These are phyloP conservation scores for Grosmannia huntii DNA, from an alignment of 2,329 filamentous ascomycete genomes.

Conservation along the genomic window DNA sequence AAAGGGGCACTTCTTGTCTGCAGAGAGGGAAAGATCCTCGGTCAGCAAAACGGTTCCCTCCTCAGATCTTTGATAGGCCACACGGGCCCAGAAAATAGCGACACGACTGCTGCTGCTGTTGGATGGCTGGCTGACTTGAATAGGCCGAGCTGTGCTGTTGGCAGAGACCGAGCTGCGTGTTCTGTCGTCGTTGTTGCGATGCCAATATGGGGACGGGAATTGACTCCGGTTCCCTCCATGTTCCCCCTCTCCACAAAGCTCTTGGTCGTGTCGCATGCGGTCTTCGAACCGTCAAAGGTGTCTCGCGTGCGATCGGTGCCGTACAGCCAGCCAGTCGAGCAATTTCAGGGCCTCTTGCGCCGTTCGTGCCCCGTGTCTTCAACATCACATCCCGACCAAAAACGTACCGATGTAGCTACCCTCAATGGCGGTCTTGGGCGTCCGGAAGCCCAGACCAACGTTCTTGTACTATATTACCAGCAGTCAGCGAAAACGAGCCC, in stretches of 20 bases:
- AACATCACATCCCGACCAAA: background rate
- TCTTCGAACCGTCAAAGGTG: background rate
- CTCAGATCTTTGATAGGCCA: background rate
- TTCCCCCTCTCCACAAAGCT: background rate
- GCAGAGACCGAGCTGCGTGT: no score
- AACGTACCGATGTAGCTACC: constrained; percentile 96
- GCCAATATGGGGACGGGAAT: background rate
- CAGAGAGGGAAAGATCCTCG: constrained; percentile 6
- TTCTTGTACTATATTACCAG: constrained; percentile 66
- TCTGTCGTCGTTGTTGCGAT: background rate
- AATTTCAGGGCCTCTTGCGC: background rate
- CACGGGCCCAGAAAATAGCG: background rate
- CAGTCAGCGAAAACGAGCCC: background rate
- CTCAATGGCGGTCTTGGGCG: constrained; percentile 97
- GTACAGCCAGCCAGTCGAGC: background rate
- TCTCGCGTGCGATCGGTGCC: background rate
- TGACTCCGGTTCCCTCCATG: background rate
- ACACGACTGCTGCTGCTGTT: background rate
- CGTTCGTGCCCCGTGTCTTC: background rate
- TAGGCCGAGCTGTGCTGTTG: background rate
- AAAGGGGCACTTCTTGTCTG: constrained; percentile 99
- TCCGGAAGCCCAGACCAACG: constrained; percentile 97
- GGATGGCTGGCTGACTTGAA: background rate
- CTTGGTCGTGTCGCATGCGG: background rate
- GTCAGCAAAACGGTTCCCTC: background rate